These are phyloP conservation scores for Luffa aegyptiaca DNA, from an alignment of 306 rosid genomes.

Conservation along the genomic window DNA sequence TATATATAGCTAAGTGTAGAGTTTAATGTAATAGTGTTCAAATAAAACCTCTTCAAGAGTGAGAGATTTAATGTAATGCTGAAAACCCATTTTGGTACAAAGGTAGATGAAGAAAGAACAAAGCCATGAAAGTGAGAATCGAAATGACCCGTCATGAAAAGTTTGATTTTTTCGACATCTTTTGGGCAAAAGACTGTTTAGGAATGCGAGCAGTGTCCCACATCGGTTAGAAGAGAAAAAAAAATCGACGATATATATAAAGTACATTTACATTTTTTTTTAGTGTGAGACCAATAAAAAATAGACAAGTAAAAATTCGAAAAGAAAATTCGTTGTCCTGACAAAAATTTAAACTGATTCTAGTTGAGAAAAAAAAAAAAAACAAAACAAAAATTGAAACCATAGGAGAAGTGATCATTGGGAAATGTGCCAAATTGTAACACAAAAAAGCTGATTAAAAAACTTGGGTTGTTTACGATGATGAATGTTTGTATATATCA, in stretches of 20 bases:
- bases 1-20: neutral
- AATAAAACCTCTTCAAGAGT: neutral
- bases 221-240: neutral
- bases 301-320: neutral
- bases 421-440: neutral
- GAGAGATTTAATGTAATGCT: neutral
- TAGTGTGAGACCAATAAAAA: neutral
- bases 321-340: neutral
- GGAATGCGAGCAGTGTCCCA: neutral
- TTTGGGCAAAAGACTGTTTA: neutral
- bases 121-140: neutral
- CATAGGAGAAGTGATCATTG: neutral
- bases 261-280: neutral
- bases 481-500: neutral
- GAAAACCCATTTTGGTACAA: neutral
- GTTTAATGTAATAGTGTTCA: neutral
- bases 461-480: slow-evolving; percentile 2
- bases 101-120: neutral
- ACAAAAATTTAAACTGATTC: neutral
- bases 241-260: neutral
- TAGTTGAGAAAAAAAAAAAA: neutral
- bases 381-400: neutral
- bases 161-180: neutral
- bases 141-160: neutral
- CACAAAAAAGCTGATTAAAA: neutral